Percentiles rank a stretch among this genome's conserved stretches.
phyloP scores from a whole-genome alignment of 495 filamentous ascomycete genomes.

The Emericellopsis terricola region DNA sequence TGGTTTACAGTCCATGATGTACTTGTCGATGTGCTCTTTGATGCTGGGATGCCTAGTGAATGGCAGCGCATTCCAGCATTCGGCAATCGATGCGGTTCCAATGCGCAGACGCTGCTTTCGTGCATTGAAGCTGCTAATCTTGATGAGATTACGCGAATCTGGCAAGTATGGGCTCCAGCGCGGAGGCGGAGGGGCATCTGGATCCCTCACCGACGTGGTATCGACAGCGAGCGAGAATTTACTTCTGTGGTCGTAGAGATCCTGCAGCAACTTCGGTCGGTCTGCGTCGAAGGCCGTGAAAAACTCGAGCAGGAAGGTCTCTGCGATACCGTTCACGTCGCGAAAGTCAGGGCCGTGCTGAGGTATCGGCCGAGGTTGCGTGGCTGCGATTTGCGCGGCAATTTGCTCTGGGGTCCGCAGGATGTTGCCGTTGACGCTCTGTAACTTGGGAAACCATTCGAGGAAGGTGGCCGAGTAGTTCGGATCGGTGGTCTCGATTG shows the following conservation, averaged over 20 bases:
- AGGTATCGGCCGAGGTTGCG: slow-evolving; percentile 43
- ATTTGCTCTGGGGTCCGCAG: slow-evolving; percentile 54
- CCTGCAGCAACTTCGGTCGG: slow-evolving; percentile 37
- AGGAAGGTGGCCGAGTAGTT: slow-evolving; percentile 52
- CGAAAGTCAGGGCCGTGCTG: slow-evolving; percentile 49
- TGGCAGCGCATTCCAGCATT: slow-evolving; percentile 52
- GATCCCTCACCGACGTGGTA: slow-evolving; percentile 35
- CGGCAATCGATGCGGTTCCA: slow-evolving; percentile 47
- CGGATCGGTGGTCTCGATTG: slow-evolving; percentile 41
- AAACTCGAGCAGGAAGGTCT: slow-evolving; percentile 59
- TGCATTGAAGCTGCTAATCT: slow-evolving; percentile 37
- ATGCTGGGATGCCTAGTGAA: slow-evolving; percentile 58
- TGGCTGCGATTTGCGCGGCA: slow-evolving; percentile 15
- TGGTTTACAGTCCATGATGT: slow-evolving; percentile 68
- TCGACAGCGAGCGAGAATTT: slow-evolving; percentile 66
- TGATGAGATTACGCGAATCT: slow-evolving; percentile 62
- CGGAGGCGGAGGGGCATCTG: slow-evolving; percentile 17
- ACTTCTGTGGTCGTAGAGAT: slow-evolving; percentile 62
- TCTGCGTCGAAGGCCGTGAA: slow-evolving; percentile 59
- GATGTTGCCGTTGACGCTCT: slow-evolving; percentile 48
- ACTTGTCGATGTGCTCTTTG: slow-evolving; percentile 40
- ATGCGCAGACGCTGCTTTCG: slow-evolving; percentile 45
- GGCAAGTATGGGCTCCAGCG: slow-evolving; percentile 63
- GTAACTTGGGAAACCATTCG: slow-evolving; percentile 64
- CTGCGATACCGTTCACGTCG: slow-evolving; percentile 56